Base-by-base conservation (phyloP, 2,329 filamentous ascomycete species). In the Dactylellina cionopaga region DNA sequence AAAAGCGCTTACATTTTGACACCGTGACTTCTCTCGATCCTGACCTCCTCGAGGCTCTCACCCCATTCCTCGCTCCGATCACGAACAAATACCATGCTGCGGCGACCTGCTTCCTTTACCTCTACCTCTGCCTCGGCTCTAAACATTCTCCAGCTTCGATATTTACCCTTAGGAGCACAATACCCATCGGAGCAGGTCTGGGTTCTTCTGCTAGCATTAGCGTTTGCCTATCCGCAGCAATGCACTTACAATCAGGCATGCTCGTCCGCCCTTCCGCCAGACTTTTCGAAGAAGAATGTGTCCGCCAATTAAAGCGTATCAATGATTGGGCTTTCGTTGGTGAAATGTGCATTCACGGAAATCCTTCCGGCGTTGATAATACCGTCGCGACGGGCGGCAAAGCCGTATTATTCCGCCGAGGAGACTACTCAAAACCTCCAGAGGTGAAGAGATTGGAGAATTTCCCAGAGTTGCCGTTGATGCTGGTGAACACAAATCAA, bases 281-380 rank as follows among this genome's bases (percentile, higher is more conserved):
- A 77, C 94, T 98, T 80, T 92, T 92, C 2, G 82, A 88, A 0
- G 89, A 92, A 60, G 95, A 99, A 81, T 92, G 92, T n/a, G 88
- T 91, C 70, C 81, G 92, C 43, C 94, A 99, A 79, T 86, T 98
- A 27, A 93, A 98, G 82, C 88, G 94, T 75, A 97, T 99, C 82
- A 99, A 99, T 81, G 87, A 91, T 74, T 99, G 96, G 95, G 93
- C 95, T 0, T 98, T 97, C 80, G 95, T 99, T 0, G 90, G 90
- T 22, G 95, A 99, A 80, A 90, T 98, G 88, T 95, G 92, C 81
- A 97, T 98, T 74, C 95, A 99, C 79, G 95, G 94, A 35, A 98
- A 96, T 78, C 95, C 95, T 0, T 96, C 92, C 0, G 95, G 95
- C 0, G 92, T 99, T 43, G 95, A 99, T 81, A 99, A 99, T 80